A percentile compares a stretch with the other conserved stretches of the same genome.
Conservation (phyloP, 805 yeast species). For the Yarrowia sp. region DNA sequence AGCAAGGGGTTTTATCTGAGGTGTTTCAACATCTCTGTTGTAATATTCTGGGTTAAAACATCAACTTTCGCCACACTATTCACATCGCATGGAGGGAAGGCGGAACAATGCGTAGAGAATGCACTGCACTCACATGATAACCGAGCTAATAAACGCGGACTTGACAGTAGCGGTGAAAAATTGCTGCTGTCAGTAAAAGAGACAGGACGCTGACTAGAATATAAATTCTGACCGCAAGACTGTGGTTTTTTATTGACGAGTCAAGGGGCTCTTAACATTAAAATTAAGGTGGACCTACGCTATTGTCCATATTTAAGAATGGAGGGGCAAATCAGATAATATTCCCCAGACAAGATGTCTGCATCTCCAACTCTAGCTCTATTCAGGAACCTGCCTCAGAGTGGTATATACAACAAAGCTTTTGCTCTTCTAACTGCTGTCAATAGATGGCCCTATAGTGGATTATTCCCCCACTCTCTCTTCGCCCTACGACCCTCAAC, state of each 20-base stretch:
- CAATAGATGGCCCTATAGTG: too few species aligned
- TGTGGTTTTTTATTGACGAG: too few species aligned
- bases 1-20: too few species aligned
- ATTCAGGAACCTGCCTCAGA: not conserved
- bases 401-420: too few species aligned
- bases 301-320: too few species aligned
- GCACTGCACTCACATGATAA: slow-evolving; percentile 3
- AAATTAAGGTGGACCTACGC: too few species aligned
- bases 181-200: not conserved
- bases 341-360: not conserved
- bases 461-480: not conserved
- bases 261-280: too few species aligned
- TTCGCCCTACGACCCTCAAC: not conserved
- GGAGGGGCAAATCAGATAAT: not conserved
- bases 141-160: not conserved
- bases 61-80: not conserved
- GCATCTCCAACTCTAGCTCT: not conserved
- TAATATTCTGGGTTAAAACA: too few species aligned
- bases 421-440: too few species aligned
- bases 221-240: too few species aligned
- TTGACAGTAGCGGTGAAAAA: not conserved
- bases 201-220: too few species aligned
- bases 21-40: too few species aligned
- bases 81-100: not conserved
- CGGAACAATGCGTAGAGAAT: not conserved